Percentiles rank a stretch among this genome's conserved stretches.
Conservation (phyloP, 306 rosid species). For the Rosa multiflora region DNA sequence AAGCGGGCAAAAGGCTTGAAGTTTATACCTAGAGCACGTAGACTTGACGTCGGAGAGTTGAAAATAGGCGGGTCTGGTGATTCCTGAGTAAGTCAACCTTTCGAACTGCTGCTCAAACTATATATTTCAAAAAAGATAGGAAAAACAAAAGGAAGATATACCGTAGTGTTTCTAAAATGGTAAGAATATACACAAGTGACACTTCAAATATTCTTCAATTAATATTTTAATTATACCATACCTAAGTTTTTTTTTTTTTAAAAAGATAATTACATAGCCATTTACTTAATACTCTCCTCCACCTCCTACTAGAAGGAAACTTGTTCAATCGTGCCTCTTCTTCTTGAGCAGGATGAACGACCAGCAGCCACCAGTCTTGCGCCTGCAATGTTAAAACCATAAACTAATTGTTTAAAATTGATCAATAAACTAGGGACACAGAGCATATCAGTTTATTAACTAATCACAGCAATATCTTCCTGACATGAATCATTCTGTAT, state of each 20-base stretch:
- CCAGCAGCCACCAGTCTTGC: slow-evolving; percentile 31
- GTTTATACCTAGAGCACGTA: neutral
- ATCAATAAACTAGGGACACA: neutral
- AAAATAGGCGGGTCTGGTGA: neutral
- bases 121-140: neutral
- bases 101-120: neutral
- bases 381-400: slow-evolving; percentile 16
- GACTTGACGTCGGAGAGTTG: neutral
- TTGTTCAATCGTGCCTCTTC: slow-evolving; percentile 20
- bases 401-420: neutral
- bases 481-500: neutral
- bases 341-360: slow-evolving; percentile 20
- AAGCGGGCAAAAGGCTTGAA: neutral
- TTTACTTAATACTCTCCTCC: slow-evolving; percentile 2
- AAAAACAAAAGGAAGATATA: neutral
- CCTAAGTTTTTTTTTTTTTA: neutral
- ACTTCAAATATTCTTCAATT: too few species aligned
- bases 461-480: neutral
- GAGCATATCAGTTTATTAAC: too few species aligned
- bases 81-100: neutral
- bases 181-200: neutral
- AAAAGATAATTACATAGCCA: neutral
- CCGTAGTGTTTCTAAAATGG: neutral
- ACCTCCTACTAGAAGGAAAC: slow-evolving; percentile 5
- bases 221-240: neutral